Evolutionary conservation across 805 yeast genomes (phyloP).

Genomic region (Wickerhamomyces rabaulensis): DNA sequence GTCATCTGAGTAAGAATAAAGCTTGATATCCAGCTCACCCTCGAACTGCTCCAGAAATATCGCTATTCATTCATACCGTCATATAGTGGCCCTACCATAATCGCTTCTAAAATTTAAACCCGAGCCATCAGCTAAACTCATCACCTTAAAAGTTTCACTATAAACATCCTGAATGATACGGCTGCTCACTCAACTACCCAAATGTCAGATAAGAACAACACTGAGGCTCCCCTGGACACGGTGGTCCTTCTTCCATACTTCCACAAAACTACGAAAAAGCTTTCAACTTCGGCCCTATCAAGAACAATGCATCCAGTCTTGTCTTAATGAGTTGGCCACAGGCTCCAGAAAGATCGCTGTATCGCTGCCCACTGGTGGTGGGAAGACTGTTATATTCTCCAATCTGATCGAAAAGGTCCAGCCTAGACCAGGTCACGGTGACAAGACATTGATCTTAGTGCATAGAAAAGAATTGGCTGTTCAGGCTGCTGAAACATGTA

Average conservation of each 20-base stretch:
- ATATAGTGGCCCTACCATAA: too few species aligned
- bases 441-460: constrained; percentile 55
- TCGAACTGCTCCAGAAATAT: too few species aligned
- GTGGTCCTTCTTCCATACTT: not conserved
- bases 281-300: constrained; percentile 52
- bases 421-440: constrained; percentile 27
- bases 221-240: not conserved
- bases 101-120: too few species aligned
- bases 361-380: constrained; percentile 90
- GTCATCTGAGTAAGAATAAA: too few species aligned
- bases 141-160: too few species aligned
- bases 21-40: too few species aligned
- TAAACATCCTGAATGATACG: too few species aligned
- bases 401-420: constrained; percentile 43
- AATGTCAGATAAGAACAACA: not conserved
- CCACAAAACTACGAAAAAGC: not conserved
- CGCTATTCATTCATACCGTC: too few species aligned
- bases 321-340: constrained; percentile 40
- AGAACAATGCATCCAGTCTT: constrained; percentile 55
- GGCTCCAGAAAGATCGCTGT: constrained; percentile 65
- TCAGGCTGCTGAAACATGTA: constrained; percentile 58
- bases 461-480: constrained; percentile 75
- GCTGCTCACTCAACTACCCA: not conserved
- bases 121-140: too few species aligned
- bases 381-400: constrained; percentile 80